These are phyloP conservation scores for Lasiosphaeriaceae sp. DNA, from an alignment of 495 filamentous ascomycete genomes.

Conservation along the genomic window DNA sequence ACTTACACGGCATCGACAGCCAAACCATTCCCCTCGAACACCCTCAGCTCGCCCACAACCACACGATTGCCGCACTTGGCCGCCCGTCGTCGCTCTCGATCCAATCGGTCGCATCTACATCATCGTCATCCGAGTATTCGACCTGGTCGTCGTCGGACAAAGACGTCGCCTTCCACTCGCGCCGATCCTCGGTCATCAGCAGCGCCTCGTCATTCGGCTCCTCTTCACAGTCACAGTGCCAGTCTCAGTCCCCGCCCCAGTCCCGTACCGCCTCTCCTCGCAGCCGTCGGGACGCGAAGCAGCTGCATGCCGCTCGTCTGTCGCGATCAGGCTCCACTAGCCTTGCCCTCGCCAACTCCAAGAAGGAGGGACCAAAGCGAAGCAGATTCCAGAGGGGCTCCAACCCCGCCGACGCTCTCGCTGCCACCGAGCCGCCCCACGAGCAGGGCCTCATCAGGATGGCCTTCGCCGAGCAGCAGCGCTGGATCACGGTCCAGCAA, in stretches of 20 bases:
- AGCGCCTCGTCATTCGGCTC: slow-evolving; percentile 16
- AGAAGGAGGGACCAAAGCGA: slow-evolving; percentile 19
- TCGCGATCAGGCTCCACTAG: slow-evolving; percentile 31
- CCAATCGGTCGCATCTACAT: slow-evolving; percentile 21
- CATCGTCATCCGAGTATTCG: slow-evolving; percentile 15
- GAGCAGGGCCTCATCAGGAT: slow-evolving; percentile 44
- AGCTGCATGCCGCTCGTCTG: slow-evolving; percentile 30
- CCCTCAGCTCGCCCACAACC: slow-evolving; percentile 3
- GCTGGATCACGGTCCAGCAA: slow-evolving; percentile 94
- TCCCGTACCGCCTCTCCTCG: slow-evolving; percentile 13
- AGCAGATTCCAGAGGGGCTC: slow-evolving; percentile 28
- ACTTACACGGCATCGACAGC: slow-evolving; percentile 5
- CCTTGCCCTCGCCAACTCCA: slow-evolving; percentile 23
- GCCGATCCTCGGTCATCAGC: slow-evolving; percentile 27
- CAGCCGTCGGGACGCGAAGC: slow-evolving; percentile 31
- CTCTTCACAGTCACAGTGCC: slow-evolving; percentile 6
- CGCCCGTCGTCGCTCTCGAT: slow-evolving; percentile 27
- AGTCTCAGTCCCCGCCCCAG: slow-evolving; percentile 4
- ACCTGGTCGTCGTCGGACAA: slow-evolving; percentile 15
- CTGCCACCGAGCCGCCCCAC: slow-evolving; percentile 32
- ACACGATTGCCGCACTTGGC: slow-evolving; percentile 3
- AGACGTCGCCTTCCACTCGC: slow-evolving; percentile 22
- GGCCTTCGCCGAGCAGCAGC: slow-evolving; percentile 64
- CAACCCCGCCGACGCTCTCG: slow-evolving; percentile 27
- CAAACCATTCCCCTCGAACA: slow-evolving; percentile 5